These are phyloP conservation scores for Aegilops longissima DNA, from an alignment of 176 grass and related monocot species.

Conservation along the genomic window DNA sequence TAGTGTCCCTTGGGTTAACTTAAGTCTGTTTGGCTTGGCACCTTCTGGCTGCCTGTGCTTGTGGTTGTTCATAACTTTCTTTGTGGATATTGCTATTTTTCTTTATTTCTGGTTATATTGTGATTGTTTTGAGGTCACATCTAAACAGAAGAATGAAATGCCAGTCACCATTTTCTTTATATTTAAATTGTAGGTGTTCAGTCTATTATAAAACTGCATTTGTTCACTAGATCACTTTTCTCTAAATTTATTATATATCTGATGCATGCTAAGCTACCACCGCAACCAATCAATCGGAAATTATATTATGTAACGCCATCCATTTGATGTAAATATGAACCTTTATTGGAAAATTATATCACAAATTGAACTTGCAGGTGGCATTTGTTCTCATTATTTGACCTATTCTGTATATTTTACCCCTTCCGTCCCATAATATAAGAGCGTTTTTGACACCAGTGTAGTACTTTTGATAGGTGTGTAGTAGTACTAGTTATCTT, in stretches of 20 bases:
- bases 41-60: background rate
- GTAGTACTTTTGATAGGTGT: background rate
- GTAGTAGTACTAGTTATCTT: background rate
- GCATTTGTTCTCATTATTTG: background rate
- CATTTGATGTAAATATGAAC: background rate
- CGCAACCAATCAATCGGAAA: background rate
- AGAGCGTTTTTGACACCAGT: no score
- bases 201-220: background rate
- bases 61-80: background rate
- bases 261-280: background rate
- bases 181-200: background rate
- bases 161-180: conserved; percentile 10
- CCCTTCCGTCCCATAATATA: no score
- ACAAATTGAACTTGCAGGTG: background rate
- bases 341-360: background rate
- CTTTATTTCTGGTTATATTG: background rate
- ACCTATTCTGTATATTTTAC: conserved; percentile 1
- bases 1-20: background rate
- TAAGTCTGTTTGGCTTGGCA: conserved; percentile 3
- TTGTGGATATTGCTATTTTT: conserved; percentile 1
- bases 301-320: background rate
- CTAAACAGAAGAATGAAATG: background rate
- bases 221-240: background rate
- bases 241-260: conserved; percentile 14
- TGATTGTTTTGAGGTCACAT: conserved; percentile 11